Percentiles rank a stretch among this genome's conserved stretches.
Conservation (phyloP, 2,329 filamentous ascomycete genomes). For the Talaromyces sp. region DNA sequence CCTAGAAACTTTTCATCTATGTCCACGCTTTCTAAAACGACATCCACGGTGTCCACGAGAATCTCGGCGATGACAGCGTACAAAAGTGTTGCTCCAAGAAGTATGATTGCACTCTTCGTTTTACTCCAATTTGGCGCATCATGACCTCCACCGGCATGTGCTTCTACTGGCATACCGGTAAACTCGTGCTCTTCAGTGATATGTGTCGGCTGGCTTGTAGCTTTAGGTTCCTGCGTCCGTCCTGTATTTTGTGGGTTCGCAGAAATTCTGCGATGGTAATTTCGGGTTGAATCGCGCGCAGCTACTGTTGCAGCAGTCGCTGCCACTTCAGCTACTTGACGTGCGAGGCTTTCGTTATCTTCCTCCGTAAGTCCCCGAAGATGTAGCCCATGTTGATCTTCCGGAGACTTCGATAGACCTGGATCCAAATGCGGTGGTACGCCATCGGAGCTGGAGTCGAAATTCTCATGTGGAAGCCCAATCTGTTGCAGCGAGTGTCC, state of each 20-base stretch:
- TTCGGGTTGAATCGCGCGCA: constrained; percentile 67
- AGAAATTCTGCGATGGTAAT: constrained; percentile 49
- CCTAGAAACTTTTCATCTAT: constrained; percentile 97
- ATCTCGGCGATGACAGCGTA: constrained; percentile 99
- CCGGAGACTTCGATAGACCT: constrained; percentile 57
- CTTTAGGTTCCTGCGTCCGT: constrained; percentile 32
- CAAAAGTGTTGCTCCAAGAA: constrained; percentile 81
- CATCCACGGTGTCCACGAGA: constrained; percentile 91
- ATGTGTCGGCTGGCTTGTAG: constrained; percentile 35
- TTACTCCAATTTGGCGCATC: constrained; percentile 99
- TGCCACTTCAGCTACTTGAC: constrained; percentile 89
- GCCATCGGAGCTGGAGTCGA: constrained; percentile 24
- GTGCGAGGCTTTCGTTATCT: constrained; percentile 75
- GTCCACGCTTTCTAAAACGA: constrained; percentile 83
- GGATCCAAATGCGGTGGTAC: constrained; percentile 66
- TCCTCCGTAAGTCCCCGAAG: constrained; percentile 70
- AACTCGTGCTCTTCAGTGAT: constrained; percentile 50
- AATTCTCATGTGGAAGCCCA: constrained; percentile 55
- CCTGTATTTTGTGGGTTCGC: constrained; percentile 32
- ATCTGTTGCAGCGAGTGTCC: constrained; percentile 85
- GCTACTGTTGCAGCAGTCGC: constrained; percentile 86
- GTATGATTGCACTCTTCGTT: constrained; percentile 81
- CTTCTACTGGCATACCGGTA: constrained; percentile 35
- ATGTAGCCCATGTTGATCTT: constrained; percentile 29
- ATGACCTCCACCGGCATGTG: constrained; percentile 66